phyloP scores from a whole-genome alignment of 2,329 filamentous ascomycete species.

The Camillea tinctor region DNA sequence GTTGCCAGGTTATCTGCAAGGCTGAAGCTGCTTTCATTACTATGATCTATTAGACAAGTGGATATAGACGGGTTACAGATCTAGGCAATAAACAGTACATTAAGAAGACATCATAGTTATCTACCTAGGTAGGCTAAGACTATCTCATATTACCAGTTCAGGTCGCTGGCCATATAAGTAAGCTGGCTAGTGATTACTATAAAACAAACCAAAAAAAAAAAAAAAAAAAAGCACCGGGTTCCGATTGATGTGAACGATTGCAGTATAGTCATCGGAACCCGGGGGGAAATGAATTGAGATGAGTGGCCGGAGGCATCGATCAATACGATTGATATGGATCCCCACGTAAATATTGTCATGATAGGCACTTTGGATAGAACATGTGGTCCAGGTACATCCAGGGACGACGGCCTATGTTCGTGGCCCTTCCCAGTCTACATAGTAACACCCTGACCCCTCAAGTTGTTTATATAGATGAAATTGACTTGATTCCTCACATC shows the following conservation, averaged over 20 bases:
- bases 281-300: not conserved
- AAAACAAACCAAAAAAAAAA: not conserved
- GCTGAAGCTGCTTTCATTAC: not conserved
- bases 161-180: not conserved
- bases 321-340: not conserved
- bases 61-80: not conserved
- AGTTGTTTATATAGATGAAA: slow-evolving; percentile 9
- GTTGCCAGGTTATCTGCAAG: not conserved
- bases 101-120: not conserved
- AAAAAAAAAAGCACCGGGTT: not conserved
- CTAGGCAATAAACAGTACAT: not conserved
- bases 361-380: not conserved
- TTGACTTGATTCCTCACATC: not conserved
- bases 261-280: not conserved
- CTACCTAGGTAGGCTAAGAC: not conserved
- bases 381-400: not conserved
- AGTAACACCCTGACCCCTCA: not conserved
- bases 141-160: not conserved
- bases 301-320: not conserved
- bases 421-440: not conserved
- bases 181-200: not conserved
- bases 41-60: not conserved
- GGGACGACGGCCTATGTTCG: not conserved
- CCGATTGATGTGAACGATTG: not conserved
- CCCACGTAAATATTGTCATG: not conserved